Percentiles rank a stretch among this genome's conserved stretches.
These are phyloP conservation scores for Beverwykella pulmonaria DNA, from an alignment of 495 filamentous ascomycete genomes.

Conservation along the genomic window DNA sequence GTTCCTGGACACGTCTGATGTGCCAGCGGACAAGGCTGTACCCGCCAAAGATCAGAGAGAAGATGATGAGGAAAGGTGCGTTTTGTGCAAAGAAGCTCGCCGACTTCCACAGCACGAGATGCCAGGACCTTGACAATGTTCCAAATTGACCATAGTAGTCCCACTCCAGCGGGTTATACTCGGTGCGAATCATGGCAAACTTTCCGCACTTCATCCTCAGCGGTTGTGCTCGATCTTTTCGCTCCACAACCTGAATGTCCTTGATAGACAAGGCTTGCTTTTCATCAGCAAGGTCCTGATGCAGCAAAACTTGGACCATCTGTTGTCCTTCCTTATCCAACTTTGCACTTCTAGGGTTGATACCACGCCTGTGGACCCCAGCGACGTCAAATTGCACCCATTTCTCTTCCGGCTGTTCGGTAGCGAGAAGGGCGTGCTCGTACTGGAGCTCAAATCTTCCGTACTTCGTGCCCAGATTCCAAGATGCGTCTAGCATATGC, in stretches of 20 bases:
- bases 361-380: slow-evolving; percentile 11
- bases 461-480: slow-evolving; percentile 23
- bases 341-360: slow-evolving; percentile 8
- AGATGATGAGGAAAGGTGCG: slow-evolving; percentile 5
- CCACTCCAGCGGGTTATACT: slow-evolving; percentile 30
- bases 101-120: slow-evolving; percentile 1
- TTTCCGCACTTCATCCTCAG: slow-evolving; percentile 28
- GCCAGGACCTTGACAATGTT: slow-evolving; percentile 4
- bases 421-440: slow-evolving; percentile 15
- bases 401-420: background rate
- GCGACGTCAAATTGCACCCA: slow-evolving; percentile 29
- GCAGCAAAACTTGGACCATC: slow-evolving; percentile 28
- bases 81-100: slow-evolving; percentile 3
- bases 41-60: background rate
- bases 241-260: slow-evolving; percentile 23
- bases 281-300: background rate
- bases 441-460: slow-evolving; percentile 26
- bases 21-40: slow-evolving; percentile 5
- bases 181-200: slow-evolving; percentile 7
- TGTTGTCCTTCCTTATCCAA: slow-evolving; percentile 30
- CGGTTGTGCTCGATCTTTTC: slow-evolving; percentile 8
- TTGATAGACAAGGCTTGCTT: slow-evolving; percentile 15
- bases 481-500: slow-evolving; percentile 19
- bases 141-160: slow-evolving; percentile 31
- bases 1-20: background rate